Evolutionary conservation across 2,329 filamentous ascomycete species (phyloP), one percentile per base, ranked within the genome.

Genomic region (Neopestalotiopsis rosae): DNA sequence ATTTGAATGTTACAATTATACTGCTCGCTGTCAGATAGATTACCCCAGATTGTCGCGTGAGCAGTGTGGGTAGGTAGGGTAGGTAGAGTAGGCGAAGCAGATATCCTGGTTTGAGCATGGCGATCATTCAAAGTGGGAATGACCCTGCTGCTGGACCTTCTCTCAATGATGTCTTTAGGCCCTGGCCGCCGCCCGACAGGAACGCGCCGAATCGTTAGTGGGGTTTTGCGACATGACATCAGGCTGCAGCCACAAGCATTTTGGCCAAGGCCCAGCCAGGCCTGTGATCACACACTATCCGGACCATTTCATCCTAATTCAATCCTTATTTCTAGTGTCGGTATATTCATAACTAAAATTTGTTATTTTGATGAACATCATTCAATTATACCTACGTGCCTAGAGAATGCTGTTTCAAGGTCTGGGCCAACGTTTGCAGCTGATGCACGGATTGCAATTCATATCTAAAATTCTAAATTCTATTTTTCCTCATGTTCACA

Each of bases 1-100:
- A 49, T 52, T 7, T 49, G 42, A 49, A 52, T 52, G 17, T 52
- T 2, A 52, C n/a, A 9, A 17, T 52, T 20, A 20, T 52, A 10
- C 45, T 52, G 6, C 45, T 52, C 45, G n/a, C 14, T 24, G 17
- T 52, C 14, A 20, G n/a, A 24, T n/a, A 52, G n/a, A 52, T 9
- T 52, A 52, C 45, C 45, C 45, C 45, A 52, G 45, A 52, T 52
- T 52, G 45, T 52, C n/a, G 45, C 45, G 45, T 52, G 45, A 52
- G 45, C 45, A 52, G 5, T n/a, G 45, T 17, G 14, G 17, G 45
- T 52, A n/a, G 45, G 45, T n/a, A 20, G 10, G 10, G 34, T 38
- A 38, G 6, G 34, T 3, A 24, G 24, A 24, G 24, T 38, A 38
- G 34, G 34, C 6, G 4, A 38, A 52, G 6, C 45, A 52, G 45